Evolutionary conservation across 1,139 yeast species (phyloP).

Genomic region (Candida neerlandica): DNA sequence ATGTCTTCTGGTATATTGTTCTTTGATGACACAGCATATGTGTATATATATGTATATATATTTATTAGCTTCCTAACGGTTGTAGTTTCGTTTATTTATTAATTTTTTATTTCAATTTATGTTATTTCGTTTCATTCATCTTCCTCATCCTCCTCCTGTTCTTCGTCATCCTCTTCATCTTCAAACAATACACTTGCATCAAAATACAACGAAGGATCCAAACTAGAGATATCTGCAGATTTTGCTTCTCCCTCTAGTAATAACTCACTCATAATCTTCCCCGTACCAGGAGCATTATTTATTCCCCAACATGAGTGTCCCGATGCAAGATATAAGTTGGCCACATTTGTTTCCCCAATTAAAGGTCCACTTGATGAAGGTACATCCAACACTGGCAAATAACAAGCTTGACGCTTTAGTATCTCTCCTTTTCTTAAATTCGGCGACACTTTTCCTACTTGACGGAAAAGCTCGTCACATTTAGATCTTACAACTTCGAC

Average conservation of each 20-base stretch:
- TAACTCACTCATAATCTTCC: conserved; percentile 86
- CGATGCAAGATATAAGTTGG: conserved; percentile 74
- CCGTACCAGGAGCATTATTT: conserved; percentile 96
- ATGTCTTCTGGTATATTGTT: conserved; percentile 7
- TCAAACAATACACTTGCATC: conserved; percentile 63
- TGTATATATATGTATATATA: neutral
- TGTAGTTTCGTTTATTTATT: neutral
- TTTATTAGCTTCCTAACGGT: neutral
- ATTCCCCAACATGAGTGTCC: conserved; percentile 99
- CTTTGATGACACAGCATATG: conserved; percentile 1
- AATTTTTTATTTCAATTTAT: neutral
- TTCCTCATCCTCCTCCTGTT: conserved; percentile 15
- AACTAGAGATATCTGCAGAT: conserved; percentile 76
- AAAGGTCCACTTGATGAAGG: conserved; percentile 93
- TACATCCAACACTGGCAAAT: conserved; percentile 89
- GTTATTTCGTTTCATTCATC: conserved; percentile 2
- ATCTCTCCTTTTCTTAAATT: conserved; percentile 75
- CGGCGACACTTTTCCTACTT: conserved; percentile 78
- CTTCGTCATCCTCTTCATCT: conserved; percentile 39
- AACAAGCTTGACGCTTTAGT: conserved; percentile 89
- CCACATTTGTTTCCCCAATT: conserved; percentile 89
- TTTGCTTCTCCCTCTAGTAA: conserved; percentile 80
- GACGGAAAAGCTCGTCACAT: conserved; percentile 83
- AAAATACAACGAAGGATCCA: conserved; percentile 85
- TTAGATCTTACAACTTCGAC: conserved; percentile 85